Conservation (phyloP, 345 rosid genomes). For the Lumnitzera littorea region DNA sequence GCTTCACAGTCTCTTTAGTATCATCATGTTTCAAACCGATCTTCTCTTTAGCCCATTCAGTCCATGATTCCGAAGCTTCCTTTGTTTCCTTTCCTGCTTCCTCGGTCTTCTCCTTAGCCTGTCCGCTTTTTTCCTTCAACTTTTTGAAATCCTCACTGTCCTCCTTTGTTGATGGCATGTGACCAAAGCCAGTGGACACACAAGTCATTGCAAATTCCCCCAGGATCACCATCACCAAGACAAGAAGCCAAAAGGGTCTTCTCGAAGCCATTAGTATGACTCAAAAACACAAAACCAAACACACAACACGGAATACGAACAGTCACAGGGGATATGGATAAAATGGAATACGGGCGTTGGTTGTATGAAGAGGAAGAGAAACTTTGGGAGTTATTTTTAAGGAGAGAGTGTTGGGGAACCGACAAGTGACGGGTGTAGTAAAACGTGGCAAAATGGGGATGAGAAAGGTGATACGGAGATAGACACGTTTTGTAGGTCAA, state of each 20-base stretch:
- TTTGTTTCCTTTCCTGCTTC: conserved; percentile 14
- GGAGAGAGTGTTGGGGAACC: too few relatives aligned
- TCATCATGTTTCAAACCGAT: conserved; percentile 36
- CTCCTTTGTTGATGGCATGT: conserved; percentile 11
- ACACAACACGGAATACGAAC: not conserved
- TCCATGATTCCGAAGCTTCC: conserved; percentile 39
- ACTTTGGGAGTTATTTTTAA: too few relatives aligned
- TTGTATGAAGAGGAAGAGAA: too few relatives aligned
- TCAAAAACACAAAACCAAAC: not conserved
- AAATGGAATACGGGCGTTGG: too few relatives aligned
- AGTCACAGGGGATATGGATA: too few relatives aligned
- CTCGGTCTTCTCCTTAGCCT: conserved; percentile 4
- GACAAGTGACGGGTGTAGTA: conserved; percentile 1
- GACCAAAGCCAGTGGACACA: conserved; percentile 15
- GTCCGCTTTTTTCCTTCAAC: conserved; percentile 7
- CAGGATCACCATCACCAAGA: conserved; percentile 6
- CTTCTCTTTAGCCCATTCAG: conserved; percentile 53
- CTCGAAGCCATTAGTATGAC: conserved; percentile 14
- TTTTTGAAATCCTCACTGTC: conserved; percentile 10
- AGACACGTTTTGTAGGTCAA: too few relatives aligned
- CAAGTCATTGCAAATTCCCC: conserved; percentile 5
- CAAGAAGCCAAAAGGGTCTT: conserved; percentile 8
- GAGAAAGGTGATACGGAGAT: too few relatives aligned
- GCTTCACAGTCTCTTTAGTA: conserved; percentile 14
- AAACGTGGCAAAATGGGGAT: not conserved